Base-by-base conservation (phyloP, 306 rosid species). In the Myrica gale region DNA sequence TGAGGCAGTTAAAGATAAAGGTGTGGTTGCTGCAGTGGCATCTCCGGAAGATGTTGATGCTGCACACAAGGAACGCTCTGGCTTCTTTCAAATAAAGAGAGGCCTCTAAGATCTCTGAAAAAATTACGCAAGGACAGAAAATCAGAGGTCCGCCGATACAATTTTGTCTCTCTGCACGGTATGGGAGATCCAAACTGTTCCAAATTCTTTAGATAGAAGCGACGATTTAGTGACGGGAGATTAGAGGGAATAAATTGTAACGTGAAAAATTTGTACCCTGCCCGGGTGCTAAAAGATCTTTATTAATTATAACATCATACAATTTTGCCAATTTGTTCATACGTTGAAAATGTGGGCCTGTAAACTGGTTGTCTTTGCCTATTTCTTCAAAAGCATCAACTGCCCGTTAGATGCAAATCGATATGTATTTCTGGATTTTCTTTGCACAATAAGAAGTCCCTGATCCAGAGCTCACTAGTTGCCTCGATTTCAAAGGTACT, bases 11-110 rank as follows among this genome's bases (percentile, higher is more conserved):
- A 95, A 82, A 84, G 85, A 88, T 73, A 95, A 88, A 85, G 99
- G 97, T 47, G 89, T 89, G 9, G 88, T 88, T 87, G 97, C 92
- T 68, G 97, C 96, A n/a, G 99, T 95, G 78, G 97, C 99, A 53
- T 95, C 96, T 53, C 91, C 89, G 0, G 96, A 90, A 68, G 99
- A 95, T 51, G 91, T 95, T 43, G 90, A 92, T 37, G 83, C 91
- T 2, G 99, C 97, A 55, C 85, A 80, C 76, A 83, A 85, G 80
- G 87, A 88, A 79, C 83, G 83, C 72, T 80, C 80, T 46, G 80
- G 85, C 81, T 90, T 90, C 87, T 95, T 95, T 74, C 90, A 95
- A 86, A 83, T 92, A 55, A 92, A 95, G 85, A 90, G 87, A 82
- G 98, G 90, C 78, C 92, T 93, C 47, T 91, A 82, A 78, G 68